Evolutionary conservation across 148 eudicot genomes (phyloP).

Genomic region (Dianthus caryophyllus): DNA sequence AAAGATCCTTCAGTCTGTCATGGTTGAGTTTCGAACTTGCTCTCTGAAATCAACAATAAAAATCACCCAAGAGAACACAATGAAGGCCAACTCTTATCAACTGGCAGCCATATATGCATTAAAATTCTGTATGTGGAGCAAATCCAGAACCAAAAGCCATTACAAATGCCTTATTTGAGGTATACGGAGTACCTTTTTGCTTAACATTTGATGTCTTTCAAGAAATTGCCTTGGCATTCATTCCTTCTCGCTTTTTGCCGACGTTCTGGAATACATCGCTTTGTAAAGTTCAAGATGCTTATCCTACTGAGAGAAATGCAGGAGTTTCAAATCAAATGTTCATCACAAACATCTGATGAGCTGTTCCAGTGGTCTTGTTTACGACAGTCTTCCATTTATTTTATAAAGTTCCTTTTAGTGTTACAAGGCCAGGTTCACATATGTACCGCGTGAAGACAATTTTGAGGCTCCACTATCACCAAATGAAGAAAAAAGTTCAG

Average conservation of each 20-base stretch:
- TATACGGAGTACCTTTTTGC: slow-evolving; percentile 62
- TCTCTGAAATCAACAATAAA: slow-evolving; percentile 33
- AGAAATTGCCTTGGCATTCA: slow-evolving; percentile 50
- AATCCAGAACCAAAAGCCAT: background rate
- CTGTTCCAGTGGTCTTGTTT: background rate
- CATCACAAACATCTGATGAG: background rate
- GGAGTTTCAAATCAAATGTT: slow-evolving; percentile 1
- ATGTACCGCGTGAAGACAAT: background rate
- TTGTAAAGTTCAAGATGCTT: background rate
- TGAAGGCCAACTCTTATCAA: background rate
- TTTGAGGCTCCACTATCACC: background rate
- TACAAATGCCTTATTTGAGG: background rate
- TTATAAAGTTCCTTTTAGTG: background rate
- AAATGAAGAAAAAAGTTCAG: background rate
- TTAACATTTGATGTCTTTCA: slow-evolving; percentile 47
- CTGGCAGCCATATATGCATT: background rate
- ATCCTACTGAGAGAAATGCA: background rate
- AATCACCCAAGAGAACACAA: background rate
- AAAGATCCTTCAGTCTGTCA: slow-evolving; percentile 38
- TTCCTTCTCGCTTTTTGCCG: slow-evolving; percentile 54
- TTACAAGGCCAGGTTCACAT: background rate
- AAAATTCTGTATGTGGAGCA: background rate
- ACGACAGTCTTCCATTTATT: background rate
- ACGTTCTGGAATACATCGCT: slow-evolving; percentile 37
- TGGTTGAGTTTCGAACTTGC: slow-evolving; percentile 44